These are phyloP conservation scores for Leccinellum luteum DNA, from an alignment of 768 basidiomycete species.

Conservation along the genomic window DNA sequence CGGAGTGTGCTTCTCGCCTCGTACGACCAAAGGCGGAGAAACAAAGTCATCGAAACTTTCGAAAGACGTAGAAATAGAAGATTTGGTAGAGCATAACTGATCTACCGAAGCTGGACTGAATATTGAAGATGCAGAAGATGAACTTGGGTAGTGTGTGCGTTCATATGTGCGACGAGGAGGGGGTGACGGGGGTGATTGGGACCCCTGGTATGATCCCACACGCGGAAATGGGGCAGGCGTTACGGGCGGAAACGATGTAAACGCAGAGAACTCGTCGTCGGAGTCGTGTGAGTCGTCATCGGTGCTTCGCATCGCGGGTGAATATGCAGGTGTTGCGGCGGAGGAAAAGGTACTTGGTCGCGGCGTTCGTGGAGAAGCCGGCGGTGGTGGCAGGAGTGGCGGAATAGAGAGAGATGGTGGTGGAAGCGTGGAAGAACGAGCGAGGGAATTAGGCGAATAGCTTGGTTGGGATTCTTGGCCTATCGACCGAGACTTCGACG, in stretches of 20 bases:
- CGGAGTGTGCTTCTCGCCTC: conserved; percentile 35
- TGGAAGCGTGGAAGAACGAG: conserved; percentile 21
- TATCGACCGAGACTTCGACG: conserved; percentile 4
- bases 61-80: conserved; percentile 30
- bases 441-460: conserved; percentile 15
- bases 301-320: conserved; percentile 5
- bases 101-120: conserved; percentile 22
- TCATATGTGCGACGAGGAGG: conserved; percentile 27
- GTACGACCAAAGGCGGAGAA: conserved; percentile 24
- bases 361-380: conserved; percentile 33
- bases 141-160: conserved; percentile 20
- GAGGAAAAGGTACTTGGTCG: conserved; percentile 16
- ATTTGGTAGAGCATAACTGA: conserved; percentile 17
- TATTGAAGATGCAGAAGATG: conserved; percentile 27
- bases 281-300: conserved; percentile 29
- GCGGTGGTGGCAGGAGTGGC: conserved; percentile 32
- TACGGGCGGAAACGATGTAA: conserved; percentile 32
- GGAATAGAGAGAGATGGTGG: conserved; percentile 25
- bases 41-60: conserved; percentile 52
- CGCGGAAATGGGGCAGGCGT: conserved; percentile 5
- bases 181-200: conserved; percentile 28
- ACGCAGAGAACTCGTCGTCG: conserved; percentile 53
- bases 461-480: conserved; percentile 19
- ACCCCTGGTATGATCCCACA: conserved; percentile 5
- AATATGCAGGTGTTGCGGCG: conserved; percentile 4